These are phyloP conservation scores for Fusarium proliferatum DNA, from an alignment of 2,329 filamentous ascomycete species.

Conservation along the genomic window DNA sequence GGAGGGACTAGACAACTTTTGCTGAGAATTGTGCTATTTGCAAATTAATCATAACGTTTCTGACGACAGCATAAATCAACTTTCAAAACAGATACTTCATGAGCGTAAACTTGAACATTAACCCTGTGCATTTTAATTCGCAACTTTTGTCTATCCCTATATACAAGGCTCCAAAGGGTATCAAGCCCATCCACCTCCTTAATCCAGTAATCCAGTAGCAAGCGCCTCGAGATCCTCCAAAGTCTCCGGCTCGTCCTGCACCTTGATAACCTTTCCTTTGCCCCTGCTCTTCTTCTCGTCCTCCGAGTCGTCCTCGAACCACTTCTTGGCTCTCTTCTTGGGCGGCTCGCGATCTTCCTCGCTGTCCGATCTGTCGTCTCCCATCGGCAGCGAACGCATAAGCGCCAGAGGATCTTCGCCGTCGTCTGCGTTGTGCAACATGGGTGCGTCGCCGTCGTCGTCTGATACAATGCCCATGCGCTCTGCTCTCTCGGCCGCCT, in stretches of 20 bases:
- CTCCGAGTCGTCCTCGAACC: constrained; percentile 79
- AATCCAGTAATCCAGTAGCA: constrained; percentile 76
- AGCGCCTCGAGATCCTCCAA: constrained; percentile 82
- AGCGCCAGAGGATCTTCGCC: constrained; percentile 60
- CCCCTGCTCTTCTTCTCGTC: constrained; percentile 54
- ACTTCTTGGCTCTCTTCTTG: constrained; percentile 75
- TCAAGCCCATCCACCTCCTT: constrained; percentile 38
- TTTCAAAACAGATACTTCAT: background rate
- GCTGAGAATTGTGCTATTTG: constrained; percentile 7
- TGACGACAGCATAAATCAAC: background rate
- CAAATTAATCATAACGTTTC: constrained; percentile 17
- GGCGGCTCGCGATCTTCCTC: constrained; percentile 57
- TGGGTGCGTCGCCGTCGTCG: constrained; percentile 46
- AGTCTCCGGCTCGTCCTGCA: constrained; percentile 78
- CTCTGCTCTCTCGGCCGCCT: constrained; percentile 68
- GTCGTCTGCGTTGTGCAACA: constrained; percentile 49
- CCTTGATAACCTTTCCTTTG: constrained; percentile 68
- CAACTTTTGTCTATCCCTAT: constrained; percentile 38
- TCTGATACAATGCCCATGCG: constrained; percentile 42
- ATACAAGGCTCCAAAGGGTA: constrained; percentile 43
- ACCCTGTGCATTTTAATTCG: constrained; percentile 9
- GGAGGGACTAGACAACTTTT: constrained; percentile 28
- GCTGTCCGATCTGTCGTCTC: constrained; percentile 49
- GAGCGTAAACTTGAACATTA: constrained; percentile 4
- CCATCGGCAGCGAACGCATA: constrained; percentile 67